Conservation (phyloP, 305 asterid species). For the Fraxinus dipetala region DNA sequence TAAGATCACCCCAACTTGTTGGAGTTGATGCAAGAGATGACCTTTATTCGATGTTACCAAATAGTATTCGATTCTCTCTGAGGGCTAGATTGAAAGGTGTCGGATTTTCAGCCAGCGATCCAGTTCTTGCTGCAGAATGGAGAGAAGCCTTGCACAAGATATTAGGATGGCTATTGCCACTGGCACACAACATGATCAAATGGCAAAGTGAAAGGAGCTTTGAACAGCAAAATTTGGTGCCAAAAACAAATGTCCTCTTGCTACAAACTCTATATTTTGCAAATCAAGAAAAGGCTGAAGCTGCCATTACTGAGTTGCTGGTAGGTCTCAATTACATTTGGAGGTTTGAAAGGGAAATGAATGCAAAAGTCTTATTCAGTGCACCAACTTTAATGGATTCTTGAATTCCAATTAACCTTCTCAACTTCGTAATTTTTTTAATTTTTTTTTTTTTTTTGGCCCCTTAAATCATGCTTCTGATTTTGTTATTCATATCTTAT, state of each 20-base stretch:
- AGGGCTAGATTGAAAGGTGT: constrained; percentile 69
- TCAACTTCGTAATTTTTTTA: neutral
- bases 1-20: constrained; percentile 70
- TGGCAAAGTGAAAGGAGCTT: constrained; percentile 97
- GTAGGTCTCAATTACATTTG: constrained; percentile 91
- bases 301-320: constrained; percentile 90
- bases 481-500: constrained; percentile 25
- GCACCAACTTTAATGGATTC: constrained; percentile 42
- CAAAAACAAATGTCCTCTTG: constrained; percentile 60
- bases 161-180: constrained; percentile 79
- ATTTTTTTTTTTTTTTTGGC: neutral
- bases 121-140: constrained; percentile 78
- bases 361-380: constrained; percentile 68
- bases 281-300: constrained; percentile 79
- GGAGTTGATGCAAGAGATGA: constrained; percentile 90
- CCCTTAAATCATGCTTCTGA: neutral
- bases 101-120: constrained; percentile 73
- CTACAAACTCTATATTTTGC: constrained; percentile 77
- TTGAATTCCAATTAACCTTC: constrained; percentile 23
- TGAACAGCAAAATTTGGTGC: constrained; percentile 65
- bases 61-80: constrained; percentile 50
- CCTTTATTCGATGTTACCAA: constrained; percentile 76
- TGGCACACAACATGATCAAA: constrained; percentile 91
- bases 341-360: constrained; percentile 94
- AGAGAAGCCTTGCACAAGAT: constrained; percentile 78